These are phyloP conservation scores for Nakaseomyces uthaithaninus DNA, from an alignment of 1,139 yeast species.

Conservation along the genomic window DNA sequence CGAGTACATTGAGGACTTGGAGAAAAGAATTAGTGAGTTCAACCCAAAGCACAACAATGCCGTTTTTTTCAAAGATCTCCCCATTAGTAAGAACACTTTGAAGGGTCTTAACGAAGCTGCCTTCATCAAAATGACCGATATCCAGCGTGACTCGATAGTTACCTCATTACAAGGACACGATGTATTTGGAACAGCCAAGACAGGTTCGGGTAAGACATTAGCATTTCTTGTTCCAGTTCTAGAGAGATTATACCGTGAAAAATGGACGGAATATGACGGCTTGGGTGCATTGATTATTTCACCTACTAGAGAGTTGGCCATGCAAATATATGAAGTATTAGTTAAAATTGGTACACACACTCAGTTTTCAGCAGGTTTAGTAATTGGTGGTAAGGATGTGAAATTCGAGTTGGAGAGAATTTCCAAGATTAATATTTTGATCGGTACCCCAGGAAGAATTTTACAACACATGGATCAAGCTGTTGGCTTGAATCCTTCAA, in stretches of 20 bases:
- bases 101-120: constrained; percentile 67
- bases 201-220: constrained; percentile 94
- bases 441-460: constrained; percentile 94
- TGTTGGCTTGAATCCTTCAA: constrained; percentile 71
- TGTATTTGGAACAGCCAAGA: constrained; percentile 84
- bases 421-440: constrained; percentile 71
- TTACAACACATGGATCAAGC: constrained; percentile 94
- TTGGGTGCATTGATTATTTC: constrained; percentile 86
- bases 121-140: constrained; percentile 72
- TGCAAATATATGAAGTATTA: constrained; percentile 87
- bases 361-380: constrained; percentile 84
- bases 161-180: constrained; percentile 74
- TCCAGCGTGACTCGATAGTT: constrained; percentile 75
- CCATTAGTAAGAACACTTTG: constrained; percentile 57
- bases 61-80: constrained; percentile 57
- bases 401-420: constrained; percentile 81
- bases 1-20: constrained; percentile 40
- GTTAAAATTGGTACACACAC: constrained; percentile 75
- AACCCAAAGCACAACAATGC: constrained; percentile 36
- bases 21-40: constrained; percentile 42
- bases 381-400: constrained; percentile 95
- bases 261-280: constrained; percentile 86
- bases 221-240: constrained; percentile 84
- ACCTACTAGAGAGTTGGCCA: constrained; percentile 91
- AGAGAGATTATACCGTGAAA: constrained; percentile 60